These are phyloP conservation scores for Exophiala lecanii-corni DNA, from an alignment of 2,329 filamentous ascomycete genomes.

Conservation along the genomic window DNA sequence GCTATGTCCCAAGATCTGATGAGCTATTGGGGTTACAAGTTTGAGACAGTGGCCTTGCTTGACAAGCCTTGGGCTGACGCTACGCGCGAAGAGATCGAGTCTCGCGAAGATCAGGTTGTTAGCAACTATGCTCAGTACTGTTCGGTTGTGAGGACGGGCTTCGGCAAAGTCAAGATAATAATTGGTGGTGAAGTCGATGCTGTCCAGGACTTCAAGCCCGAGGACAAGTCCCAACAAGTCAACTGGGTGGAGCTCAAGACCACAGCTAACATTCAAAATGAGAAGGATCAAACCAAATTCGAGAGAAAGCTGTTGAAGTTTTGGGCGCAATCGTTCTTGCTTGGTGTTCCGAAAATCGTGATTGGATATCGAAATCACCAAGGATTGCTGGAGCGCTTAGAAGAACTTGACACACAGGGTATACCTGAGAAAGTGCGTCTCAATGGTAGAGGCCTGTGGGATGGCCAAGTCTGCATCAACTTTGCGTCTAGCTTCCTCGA, in stretches of 20 bases:
- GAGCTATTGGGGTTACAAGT: slow-evolving; percentile 98
- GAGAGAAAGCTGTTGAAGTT: slow-evolving; percentile 90
- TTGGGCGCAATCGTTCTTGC: slow-evolving; percentile 93
- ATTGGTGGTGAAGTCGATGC: slow-evolving; percentile 93
- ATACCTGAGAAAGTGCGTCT: slow-evolving; percentile 73
- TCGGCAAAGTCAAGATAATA: slow-evolving; percentile 69
- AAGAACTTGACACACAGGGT: slow-evolving; percentile 73
- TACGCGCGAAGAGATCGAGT: slow-evolving; percentile 72
- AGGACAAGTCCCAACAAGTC: slow-evolving; percentile 59
- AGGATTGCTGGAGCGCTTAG: slow-evolving; percentile 66
- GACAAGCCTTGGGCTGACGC: slow-evolving; percentile 69
- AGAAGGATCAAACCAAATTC: slow-evolving; percentile 68
- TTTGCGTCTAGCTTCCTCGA: slow-evolving; percentile 74
- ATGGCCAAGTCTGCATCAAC: slow-evolving; percentile 90
- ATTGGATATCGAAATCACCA: slow-evolving; percentile 76
- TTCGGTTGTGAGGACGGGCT: slow-evolving; percentile 82
- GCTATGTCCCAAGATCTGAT: slow-evolving; percentile 70
- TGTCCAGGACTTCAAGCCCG: slow-evolving; percentile 82
- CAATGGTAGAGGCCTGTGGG: slow-evolving; percentile 67
- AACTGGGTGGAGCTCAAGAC: slow-evolving; percentile 98
- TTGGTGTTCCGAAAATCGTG: slow-evolving; percentile 87
- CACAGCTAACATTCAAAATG: slow-evolving; percentile 63
- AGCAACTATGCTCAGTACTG: slow-evolving; percentile 95
- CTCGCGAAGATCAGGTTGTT: slow-evolving; percentile 64
- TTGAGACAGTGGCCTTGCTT: slow-evolving; percentile 78